Evolutionary conservation across 1,284 basidiomycete genomes (phyloP), one percentile per base, ranked within the genome.

Genomic region (Rhodotorula mucilaginosa): DNA sequence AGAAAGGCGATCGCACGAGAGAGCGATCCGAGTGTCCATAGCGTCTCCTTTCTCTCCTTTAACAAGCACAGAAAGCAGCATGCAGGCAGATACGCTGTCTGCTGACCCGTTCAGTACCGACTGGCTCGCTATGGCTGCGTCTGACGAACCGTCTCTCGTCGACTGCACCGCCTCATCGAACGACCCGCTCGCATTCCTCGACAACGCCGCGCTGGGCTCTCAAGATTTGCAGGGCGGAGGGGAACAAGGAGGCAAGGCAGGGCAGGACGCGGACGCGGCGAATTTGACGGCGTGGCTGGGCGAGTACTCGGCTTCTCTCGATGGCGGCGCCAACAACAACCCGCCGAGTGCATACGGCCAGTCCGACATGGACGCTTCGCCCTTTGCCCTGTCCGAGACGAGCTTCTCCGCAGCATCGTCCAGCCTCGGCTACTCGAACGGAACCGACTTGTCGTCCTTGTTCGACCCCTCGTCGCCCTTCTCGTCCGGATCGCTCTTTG

Each of bases 71-170:
- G 21, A 21, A 21, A 13, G n/a, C 16, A 29, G 2, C 10, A 56
- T 56, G 54, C 54, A 29, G 26, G 54, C 54, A 29, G 54, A 56
- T 29, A 2, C 54, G 29, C 54, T 26, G n/a, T 16, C 23, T 29
- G n/a, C 54, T 18, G 74, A 77, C 48, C 72, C 74, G 5, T 58
- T 65, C n/a, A 18, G 47, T 13, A 58, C 56, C 15, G 60, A 54
- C 52, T 60, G 59, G 59, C 52, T 57, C 52, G 52, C 51, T 7
- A 16, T 21, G 18, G 44, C 26, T 19, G 61, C 19, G 18, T n/a
- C 51, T 3, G 23, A 10, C 58, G 47, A 26, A 29, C 23, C 29
- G 13, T 21, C 49, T 19, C 58, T 59, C 57, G 18, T 34, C 57
- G 48, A 3, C 61, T 21, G 23, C 26, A n/a, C 52, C 26, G 51